These are phyloP conservation scores for Pugionium dolabratum DNA, from an alignment of 345 rosid species.

Conservation along the genomic window DNA sequence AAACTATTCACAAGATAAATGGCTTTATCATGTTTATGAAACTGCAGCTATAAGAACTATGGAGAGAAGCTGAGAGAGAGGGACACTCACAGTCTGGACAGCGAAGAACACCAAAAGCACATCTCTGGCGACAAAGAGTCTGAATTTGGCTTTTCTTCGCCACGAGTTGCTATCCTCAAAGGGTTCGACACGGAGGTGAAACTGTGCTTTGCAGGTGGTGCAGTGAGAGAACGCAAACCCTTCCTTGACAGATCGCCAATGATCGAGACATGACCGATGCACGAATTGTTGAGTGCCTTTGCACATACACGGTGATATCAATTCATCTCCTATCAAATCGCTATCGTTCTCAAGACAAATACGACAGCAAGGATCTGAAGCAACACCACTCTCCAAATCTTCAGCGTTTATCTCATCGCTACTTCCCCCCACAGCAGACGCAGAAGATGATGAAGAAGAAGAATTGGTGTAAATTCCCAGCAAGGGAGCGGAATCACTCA, in stretches of 20 bases:
- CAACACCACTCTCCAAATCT: slow-evolving; percentile 65
- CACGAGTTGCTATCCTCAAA: slow-evolving; percentile 84
- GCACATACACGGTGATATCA: slow-evolving; percentile 98
- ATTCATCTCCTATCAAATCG: slow-evolving; percentile 74
- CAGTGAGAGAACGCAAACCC: slow-evolving; percentile 98
- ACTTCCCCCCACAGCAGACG: slow-evolving; percentile 26
- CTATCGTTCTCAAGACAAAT: slow-evolving; percentile 90
- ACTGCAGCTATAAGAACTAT: background rate
- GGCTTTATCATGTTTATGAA: no score
- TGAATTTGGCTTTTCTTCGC: slow-evolving; percentile 77
- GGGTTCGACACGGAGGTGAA: slow-evolving; percentile 68
- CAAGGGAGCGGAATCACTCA: slow-evolving; percentile 75
- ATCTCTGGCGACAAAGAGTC: slow-evolving; percentile 94
- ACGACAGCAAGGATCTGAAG: slow-evolving; percentile 73
- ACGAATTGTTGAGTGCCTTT: slow-evolving; percentile 94
- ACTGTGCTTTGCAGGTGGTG: slow-evolving; percentile 85
- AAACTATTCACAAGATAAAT: background rate
- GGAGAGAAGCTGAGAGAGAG: background rate
- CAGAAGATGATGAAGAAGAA: slow-evolving; percentile 27
- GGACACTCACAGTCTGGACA: slow-evolving; percentile 67
- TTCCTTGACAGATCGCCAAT: slow-evolving; percentile 92
- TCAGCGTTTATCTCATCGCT: slow-evolving; percentile 60
- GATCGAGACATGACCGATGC: slow-evolving; percentile 84
- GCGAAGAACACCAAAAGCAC: slow-evolving; percentile 86
- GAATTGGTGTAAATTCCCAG: slow-evolving; percentile 45